Base-by-base conservation (phyloP, 208 protist genomes). In the Acanthamoeba sp. region DNA sequence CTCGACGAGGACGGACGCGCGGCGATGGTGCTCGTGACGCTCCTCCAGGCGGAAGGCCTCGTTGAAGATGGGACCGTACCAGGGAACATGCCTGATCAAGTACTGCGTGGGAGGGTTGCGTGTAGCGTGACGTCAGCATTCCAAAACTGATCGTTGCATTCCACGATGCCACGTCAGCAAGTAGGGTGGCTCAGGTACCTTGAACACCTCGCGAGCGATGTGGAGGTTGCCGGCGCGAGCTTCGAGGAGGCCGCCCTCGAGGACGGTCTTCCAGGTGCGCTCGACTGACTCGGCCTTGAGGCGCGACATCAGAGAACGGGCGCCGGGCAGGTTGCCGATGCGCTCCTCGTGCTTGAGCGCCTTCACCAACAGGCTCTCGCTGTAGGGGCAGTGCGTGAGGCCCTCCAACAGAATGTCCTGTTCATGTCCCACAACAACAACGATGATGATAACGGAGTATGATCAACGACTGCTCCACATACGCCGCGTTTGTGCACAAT, bases 191-290 rank as follows among this genome's bases (percentile, higher is more conserved):
- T n/a, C n/a, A n/a, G n/a, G 24, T 34, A 95, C 94, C 69, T 97
- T 96, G 95, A 97, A 97, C 24, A 98, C 95, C 71, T 95, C 94
- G 38, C 97, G 78, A 0, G 98, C 97, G 18, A 96, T 69, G 12
- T 96, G 73, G 38, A 96, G 89, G 52, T 98, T 96, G 34, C 97
- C 97, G 14, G 94, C 94, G 36, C 98, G 93, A 18, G 97, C 96
- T 76, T 98, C 98, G 7, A 98, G 80, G 48, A 98, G 78, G 40
- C 96, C 97, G 55, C 97, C 98, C 84, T 98, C 98, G n/a, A 98
- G 95, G 14, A 98, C 59, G 22, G 96, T 95, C 64, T 96, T 96
- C 97, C 97, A 98, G 20, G 93, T 95, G 73, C 96, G 98, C 38
- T 97, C 96, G 16, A 97, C 52, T 1, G 66, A 82, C 32, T 95